A percentile compares a stretch with the other conserved stretches of the same genome.
These are phyloP conservation scores for Bruguiera gymnorhiza DNA, from an alignment of 345 rosid species.

Conservation along the genomic window DNA sequence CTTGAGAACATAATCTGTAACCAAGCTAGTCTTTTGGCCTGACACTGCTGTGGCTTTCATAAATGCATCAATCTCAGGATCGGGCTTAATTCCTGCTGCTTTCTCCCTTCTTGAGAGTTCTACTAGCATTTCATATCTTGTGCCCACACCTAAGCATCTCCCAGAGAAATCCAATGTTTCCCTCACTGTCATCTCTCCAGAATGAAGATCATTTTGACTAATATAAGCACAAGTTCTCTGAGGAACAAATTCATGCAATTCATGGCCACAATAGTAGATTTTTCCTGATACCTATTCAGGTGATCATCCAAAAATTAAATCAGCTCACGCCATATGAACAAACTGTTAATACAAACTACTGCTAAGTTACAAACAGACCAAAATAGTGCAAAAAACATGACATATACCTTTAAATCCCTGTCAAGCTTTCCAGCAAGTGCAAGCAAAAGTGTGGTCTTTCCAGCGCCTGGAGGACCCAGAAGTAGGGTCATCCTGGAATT, in stretches of 20 bases:
- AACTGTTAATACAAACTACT: neutral
- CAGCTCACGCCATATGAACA: neutral
- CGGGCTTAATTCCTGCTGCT: conserved; percentile 44
- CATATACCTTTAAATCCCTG: conserved; percentile 49
- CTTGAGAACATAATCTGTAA: conserved; percentile 47
- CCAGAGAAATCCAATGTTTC: conserved; percentile 52
- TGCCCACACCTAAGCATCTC: conserved; percentile 49
- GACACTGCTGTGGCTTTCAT: conserved; percentile 48
- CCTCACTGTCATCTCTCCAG: conserved; percentile 51
- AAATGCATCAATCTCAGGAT: conserved; percentile 46
- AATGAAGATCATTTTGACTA: conserved; percentile 44
- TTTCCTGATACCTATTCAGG: conserved; percentile 35
- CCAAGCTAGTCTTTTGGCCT: conserved; percentile 43
- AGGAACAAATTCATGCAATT: conserved; percentile 42
- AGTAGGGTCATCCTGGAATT: conserved; percentile 70
- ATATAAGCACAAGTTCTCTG: conserved; percentile 48
- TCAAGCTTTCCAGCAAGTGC: conserved; percentile 81
- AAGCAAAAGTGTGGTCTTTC: conserved; percentile 74
- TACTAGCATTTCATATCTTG: conserved; percentile 41
- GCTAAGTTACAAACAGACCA: neutral
- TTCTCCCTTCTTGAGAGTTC: conserved; percentile 46
- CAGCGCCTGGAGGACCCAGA: conserved; percentile 89
- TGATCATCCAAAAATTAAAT: neutral
- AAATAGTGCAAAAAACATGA: neutral
- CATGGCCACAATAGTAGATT: conserved; percentile 45